Base-by-base conservation (phyloP, 768 basidiomycete species). In the Macrocybe gigantea region DNA sequence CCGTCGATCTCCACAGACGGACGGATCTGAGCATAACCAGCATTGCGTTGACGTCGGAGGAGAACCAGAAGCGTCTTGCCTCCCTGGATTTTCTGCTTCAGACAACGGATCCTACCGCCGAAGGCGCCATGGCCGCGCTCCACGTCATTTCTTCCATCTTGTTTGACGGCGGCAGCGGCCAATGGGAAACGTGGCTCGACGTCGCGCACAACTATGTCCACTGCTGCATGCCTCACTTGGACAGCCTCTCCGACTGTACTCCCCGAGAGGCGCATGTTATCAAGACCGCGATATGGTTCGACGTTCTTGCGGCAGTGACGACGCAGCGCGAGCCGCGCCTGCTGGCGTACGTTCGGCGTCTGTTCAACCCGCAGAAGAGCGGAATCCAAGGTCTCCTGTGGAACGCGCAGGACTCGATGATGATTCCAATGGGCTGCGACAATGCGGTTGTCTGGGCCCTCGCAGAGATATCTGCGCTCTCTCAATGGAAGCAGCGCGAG, bases 231-330 rank as follows among this genome's bases (percentile, higher is more conserved):
- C 22, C 22, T 4, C 52, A 54, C 33, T 56, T 83, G 14, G 69
- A 71, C 41, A 73, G 74, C 6, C 70, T 87, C 9, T 49, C 68
- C 33, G 48, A 52, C 11, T 80, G 76, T 54, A 53, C 53, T 59
- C 14, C 74, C 70, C 71, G 79, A 69, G 66, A 74, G 69, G 62
- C 77, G 66, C 90, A 90, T 64, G 82, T 91, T 60, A 74, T 90
- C 66, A 88, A 88, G 64, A 85, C 88, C 29, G 80, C 85, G 11
- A 81, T 91, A 47, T 92, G 89, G 89, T 89, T 91, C 62, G 89
- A 92, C 60, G 86, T 91, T 33, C 73, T 91, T 44, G 88, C 86
- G 6, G 80, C 83, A 1, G 76, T 84, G 44, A 87, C 88, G n/a
- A 80, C 77, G n/a, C 69, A 74, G 52, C 56, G 72, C 53, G 54